Evolutionary conservation across 306 rosid species (phyloP), one percentile per base, ranked within the genome.

Genomic region (Oxytropis ochrocephala): DNA sequence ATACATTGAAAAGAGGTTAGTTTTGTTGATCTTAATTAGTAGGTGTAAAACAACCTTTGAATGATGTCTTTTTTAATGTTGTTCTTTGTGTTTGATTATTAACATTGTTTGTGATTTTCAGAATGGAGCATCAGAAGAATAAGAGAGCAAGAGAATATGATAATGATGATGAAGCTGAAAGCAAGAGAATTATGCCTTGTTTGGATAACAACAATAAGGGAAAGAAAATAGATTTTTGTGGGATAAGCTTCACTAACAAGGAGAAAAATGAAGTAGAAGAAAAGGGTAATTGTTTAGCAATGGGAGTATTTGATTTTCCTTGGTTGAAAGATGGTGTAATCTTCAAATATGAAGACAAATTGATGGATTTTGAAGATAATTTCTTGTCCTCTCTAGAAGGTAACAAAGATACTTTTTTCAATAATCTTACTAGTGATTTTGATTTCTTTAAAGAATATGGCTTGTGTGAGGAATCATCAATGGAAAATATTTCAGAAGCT

Each of bases 251-350:
- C 21, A 39, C 8, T 19, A 41, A 8, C 16, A 72, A 61, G 30
- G 78, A 64, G 33, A 63, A 65, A 67, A 52, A 74, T 17, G 53
- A 72, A 29, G 55, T 44, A 17, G 69, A 82, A 75, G 84, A 71
- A 14, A 61, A 78, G 11, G 54, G 64, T 52, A 6, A n/a, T 50
- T 64, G 5, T 72, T 50, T 74, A 49, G 39, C 81, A 19, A 13
- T 76, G 1, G 94, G 85, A 52, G 94, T 93, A 38, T 93, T 93
- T 78, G 96, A 93, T 82, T 93, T 93, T 59, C 97, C 98, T 1
- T 93, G 98, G 97, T 81, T 86, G 64, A 93, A 90, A 76, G 98
- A 93, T 52, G 87, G 98, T 49, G 84, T 86, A 9, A 79, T 82
- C 3, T 83, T 76, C 17, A 84, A 90, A 66, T 75, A 85, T 17